Percentiles rank a stretch among this genome's conserved stretches.
These are phyloP conservation scores for Metarhizium humberi DNA, from an alignment of 2,329 filamentous ascomycete genomes.

Conservation along the genomic window DNA sequence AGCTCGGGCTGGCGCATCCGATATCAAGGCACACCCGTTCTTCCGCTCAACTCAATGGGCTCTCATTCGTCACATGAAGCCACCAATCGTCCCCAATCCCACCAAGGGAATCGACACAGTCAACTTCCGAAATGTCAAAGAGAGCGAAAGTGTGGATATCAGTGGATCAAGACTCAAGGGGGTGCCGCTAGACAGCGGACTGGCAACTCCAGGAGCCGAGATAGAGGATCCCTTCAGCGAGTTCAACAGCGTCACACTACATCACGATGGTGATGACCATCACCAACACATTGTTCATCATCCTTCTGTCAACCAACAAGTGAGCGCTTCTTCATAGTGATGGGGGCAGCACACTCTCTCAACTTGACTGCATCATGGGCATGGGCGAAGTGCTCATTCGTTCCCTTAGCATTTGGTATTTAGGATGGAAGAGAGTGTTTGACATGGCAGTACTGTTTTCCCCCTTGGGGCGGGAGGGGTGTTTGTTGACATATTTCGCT, in stretches of 20 bases:
- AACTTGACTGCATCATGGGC: neutral
- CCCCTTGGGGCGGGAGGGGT: too few species aligned
- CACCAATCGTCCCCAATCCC: constrained; percentile 88
- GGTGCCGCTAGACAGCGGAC: constrained; percentile 75
- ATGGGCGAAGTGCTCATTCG: neutral
- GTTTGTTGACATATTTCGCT: too few species aligned
- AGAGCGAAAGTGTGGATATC: constrained; percentile 89
- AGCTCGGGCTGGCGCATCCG: constrained; percentile 87
- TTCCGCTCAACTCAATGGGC: constrained; percentile 97
- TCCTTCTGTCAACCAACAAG: constrained; percentile 4
- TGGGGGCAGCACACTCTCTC: neutral
- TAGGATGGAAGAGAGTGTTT: neutral
- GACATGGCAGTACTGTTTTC: neutral
- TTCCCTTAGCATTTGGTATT: neutral
- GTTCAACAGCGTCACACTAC: constrained; percentile 95
- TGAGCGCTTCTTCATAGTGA: constrained; percentile 5
- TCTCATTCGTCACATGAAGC: constrained; percentile 93
- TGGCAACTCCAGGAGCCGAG: constrained; percentile 78
- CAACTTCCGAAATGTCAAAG: constrained; percentile 97
- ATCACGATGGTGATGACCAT: constrained; percentile 82
- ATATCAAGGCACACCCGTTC: constrained; percentile 94
- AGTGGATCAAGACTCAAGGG: constrained; percentile 59
- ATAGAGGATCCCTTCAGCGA: constrained; percentile 88
- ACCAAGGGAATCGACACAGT: constrained; percentile 86
- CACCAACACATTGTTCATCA: constrained; percentile 24